Evolutionary conservation across 768 basidiomycete species (phyloP).

Genomic region (Russula emetica): DNA sequence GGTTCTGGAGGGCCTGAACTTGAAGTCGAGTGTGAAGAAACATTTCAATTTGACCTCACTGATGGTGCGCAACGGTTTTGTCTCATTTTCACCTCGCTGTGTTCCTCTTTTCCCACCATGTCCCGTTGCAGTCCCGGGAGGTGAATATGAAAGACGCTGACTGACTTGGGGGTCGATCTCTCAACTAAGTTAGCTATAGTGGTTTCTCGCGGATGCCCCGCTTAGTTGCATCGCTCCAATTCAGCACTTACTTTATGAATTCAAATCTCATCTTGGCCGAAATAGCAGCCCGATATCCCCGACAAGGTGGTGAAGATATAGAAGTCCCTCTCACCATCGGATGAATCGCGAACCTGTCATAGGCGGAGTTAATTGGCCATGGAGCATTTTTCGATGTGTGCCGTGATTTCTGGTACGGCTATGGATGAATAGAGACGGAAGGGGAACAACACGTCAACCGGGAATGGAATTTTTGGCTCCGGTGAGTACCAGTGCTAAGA

Average conservation of each 20-base stretch:
- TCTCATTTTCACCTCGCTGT: too few relatives aligned
- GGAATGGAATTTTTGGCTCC: constrained; percentile 85
- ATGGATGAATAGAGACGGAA: constrained; percentile 81
- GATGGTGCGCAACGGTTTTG: too few relatives aligned
- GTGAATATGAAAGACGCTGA: constrained; percentile 67
- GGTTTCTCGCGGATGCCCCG: constrained; percentile 79
- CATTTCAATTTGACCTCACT: too few relatives aligned
- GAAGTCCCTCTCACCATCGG: constrained; percentile 76
- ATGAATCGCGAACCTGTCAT: constrained; percentile 88
- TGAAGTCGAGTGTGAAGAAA: too few relatives aligned
- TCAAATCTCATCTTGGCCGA: constrained; percentile 67
- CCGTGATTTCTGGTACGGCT: constrained; percentile 74
- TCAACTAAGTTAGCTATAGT: too few relatives aligned
- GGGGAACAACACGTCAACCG: constrained; percentile 72
- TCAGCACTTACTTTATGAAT: constrained; percentile 53
- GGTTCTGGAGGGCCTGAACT: too few relatives aligned
- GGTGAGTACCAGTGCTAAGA: constrained; percentile 45
- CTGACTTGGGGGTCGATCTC: constrained; percentile 93
- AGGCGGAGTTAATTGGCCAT: constrained; percentile 79
- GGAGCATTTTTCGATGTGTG: constrained; percentile 53
- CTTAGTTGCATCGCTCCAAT: constrained; percentile 79
- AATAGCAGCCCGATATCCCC: constrained; percentile 64
- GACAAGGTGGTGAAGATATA: constrained; percentile 83
- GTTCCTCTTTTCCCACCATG: too few relatives aligned
- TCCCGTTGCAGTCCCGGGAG: constrained; percentile 34